phyloP scores from a whole-genome alignment of 345 rosid species.

The Syzygium oleosum region DNA sequence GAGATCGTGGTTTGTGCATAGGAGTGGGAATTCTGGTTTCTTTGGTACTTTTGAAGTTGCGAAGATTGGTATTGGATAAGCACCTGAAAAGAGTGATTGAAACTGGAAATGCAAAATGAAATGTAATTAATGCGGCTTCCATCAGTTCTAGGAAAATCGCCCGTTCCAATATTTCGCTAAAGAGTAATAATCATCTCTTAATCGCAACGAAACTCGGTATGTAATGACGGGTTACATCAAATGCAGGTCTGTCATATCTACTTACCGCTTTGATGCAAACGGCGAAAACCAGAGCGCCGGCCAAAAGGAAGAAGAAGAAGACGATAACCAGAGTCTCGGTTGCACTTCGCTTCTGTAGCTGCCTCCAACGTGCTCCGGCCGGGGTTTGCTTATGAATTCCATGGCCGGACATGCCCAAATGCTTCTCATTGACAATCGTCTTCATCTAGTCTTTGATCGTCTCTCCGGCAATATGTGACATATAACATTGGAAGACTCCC shows the following conservation, averaged over 20 bases:
- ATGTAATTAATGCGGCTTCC: not conserved
- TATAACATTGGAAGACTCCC: not conserved
- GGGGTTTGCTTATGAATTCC: not conserved
- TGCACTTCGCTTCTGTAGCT: not conserved
- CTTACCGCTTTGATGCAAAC: conserved; percentile 1
- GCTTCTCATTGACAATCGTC: not conserved
- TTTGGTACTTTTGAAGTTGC: not conserved
- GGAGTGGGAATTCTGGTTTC: not conserved
- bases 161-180: too few relatives aligned
- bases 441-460: not conserved
- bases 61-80: not conserved
- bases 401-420: not conserved
- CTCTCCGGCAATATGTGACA: not conserved
- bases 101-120: not conserved
- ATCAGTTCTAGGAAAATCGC: not conserved
- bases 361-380: not conserved
- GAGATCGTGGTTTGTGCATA: conserved; percentile 7
- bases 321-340: not conserved
- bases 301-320: conserved; percentile 13
- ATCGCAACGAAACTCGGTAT: not conserved
- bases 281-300: conserved; percentile 16
- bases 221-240: not conserved
- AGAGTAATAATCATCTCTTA: not conserved
- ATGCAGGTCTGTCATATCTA: not conserved
- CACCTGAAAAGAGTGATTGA: not conserved